Base-by-base conservation (phyloP, 805 yeast species). In the Ogataea paraovalis region DNA sequence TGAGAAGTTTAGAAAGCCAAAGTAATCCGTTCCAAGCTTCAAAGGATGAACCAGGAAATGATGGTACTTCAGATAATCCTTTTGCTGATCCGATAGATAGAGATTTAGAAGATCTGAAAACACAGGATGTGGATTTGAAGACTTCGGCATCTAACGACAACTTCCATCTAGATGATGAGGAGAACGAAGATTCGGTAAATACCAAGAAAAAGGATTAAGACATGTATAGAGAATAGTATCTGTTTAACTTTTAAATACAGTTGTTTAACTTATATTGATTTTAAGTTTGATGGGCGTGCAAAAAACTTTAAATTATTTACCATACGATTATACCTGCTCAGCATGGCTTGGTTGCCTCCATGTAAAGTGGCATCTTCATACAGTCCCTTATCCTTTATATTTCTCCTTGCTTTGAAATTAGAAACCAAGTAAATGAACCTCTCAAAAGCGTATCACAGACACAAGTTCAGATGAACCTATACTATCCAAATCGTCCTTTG, bases 1-100 rank as follows among this genome's bases (percentile, higher is more conserved):
- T 79, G 46, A 73, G 80, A 33, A 71, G 79, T 55, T 61, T 78
- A 58, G 78, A 80, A 49, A 71, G 74, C 50, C 65, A 67, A 20
- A 55, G 51, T 9, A 58, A 64, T 42, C 67, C 68, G n/a, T 64
- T 64, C 46, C 54, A 55, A 4, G 57, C 55, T 39, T 54, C 59
- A 2, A 47, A 30, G 34, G n/a, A 37, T 20, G 41, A 50, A 2
- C 19, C 40, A 28, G 19, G n/a, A 32, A 19, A 30, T 27, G 30
- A 44, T 21, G n/a, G 42, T 19, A 22, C 39, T 3, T 13, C 44
- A 33, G 62, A 56, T 10, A 60, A 66, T 41, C 70, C 71, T 41
- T 66, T 66, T 50, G 64, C 56, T 25, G 69, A 66, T 47, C 49
- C 58, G 9, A 49, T 47, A 22, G 51, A 50, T 16, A 49, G 55